These are phyloP conservation scores for Chrysoporthe austroafricana DNA, from an alignment of 2,329 filamentous ascomycete species.

Conservation along the genomic window DNA sequence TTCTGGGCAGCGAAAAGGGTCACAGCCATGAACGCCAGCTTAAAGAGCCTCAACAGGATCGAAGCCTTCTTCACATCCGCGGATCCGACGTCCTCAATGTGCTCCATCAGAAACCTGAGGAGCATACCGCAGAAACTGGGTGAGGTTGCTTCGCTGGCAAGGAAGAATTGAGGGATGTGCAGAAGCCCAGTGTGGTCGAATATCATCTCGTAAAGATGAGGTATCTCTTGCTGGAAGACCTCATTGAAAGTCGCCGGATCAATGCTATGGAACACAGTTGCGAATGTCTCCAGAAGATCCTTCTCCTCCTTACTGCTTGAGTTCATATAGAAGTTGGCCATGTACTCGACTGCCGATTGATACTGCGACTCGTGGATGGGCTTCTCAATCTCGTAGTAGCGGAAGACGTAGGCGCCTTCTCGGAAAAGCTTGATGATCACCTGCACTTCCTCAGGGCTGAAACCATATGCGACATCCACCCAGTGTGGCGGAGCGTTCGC, in stretches of 20 bases:
- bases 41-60: slow-evolving; percentile 91
- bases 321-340: slow-evolving; percentile 93
- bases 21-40: slow-evolving; percentile 98
- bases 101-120: slow-evolving; percentile 94
- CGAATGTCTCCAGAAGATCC: slow-evolving; percentile 94
- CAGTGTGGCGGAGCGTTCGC: slow-evolving; percentile 84
- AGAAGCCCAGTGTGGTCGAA: slow-evolving; percentile 94
- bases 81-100: slow-evolving; percentile 92
- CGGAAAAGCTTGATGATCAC: slow-evolving; percentile 97
- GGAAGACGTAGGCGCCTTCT: slow-evolving; percentile 93
- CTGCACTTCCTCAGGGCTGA: slow-evolving; percentile 94
- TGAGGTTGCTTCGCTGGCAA: slow-evolving; percentile 97
- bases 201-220: slow-evolving; percentile 95
- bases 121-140: slow-evolving; percentile 98
- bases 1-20: slow-evolving; percentile 94
- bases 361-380: slow-evolving; percentile 72
- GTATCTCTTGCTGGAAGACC: slow-evolving; percentile 97
- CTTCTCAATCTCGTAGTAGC: slow-evolving; percentile 93
- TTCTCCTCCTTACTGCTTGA: slow-evolving; percentile 96
- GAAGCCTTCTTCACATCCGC: slow-evolving; percentile 90
- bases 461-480: slow-evolving; percentile 94
- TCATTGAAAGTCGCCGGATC: slow-evolving; percentile 98
- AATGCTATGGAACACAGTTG: slow-evolving; percentile 97
- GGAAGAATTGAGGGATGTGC: slow-evolving; percentile 96
- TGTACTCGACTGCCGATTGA: slow-evolving; percentile 84